Evolutionary conservation across 805 yeast genomes (phyloP), one percentile per base, ranked within the genome.

Genomic region (Tetrapisispora pingtungensis): DNA sequence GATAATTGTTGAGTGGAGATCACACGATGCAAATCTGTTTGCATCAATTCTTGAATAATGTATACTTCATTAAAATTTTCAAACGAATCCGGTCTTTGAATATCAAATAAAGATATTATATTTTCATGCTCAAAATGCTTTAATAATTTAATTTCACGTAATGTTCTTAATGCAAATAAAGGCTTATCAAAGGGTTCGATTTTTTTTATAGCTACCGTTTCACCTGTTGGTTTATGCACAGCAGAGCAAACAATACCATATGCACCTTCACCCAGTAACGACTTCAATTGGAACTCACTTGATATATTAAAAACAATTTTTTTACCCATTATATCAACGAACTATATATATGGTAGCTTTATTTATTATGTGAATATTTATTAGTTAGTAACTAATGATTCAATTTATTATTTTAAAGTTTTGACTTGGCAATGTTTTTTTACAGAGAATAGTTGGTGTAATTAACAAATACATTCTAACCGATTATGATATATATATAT

Each of bases 201-300:
- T 66, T 89, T 90, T 65, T 90, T 90, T 57, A 90, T 88, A 34
- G 97, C 97, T n/a, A 90, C 97, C 50, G 78, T 78, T 53, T 83
- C 89, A 44, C 82, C 81, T 1, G 93, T 76, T 6, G 96, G 95
- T 56, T 77, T 76, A 64, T 90, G 96, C 10, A 80, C 66, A 0
- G 97, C 97, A 10, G 90, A 78, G 62, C 96, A 80, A 10, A 90
- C 97, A 12, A 89, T 79, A 6, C 97, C 97, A 59, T 90, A 90
- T 0, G 97, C 97, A 17, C 97, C 97, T 64, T 88, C 95, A 8
- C 97, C 97, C 1, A 90, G 80, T 14, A 90, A 76, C 52, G 85
- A 87, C 42, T 81, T 71, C 39, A 90, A 79, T 62, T 87, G 87
- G 64, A 89, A 90, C 57, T 85, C 88, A 49, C 83, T 84, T 26